phyloP scores from a whole-genome alignment of 2,329 filamentous ascomycete genomes.

The Helotiales sp. region DNA sequence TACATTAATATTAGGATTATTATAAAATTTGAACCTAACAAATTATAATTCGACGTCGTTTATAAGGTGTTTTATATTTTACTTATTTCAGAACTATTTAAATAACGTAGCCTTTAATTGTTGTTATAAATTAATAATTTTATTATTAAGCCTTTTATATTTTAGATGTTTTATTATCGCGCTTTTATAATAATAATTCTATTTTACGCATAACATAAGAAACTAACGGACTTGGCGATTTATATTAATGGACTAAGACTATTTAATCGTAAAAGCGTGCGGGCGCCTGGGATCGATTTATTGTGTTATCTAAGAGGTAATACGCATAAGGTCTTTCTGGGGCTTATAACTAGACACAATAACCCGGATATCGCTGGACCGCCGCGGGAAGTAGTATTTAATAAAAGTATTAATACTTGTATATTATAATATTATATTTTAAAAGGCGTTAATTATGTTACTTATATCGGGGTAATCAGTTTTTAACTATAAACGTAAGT shows the following conservation, averaged over 20 bases:
- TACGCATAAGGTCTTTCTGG: slow-evolving; percentile 28
- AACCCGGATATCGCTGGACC: slow-evolving; percentile 23
- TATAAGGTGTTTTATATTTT: slow-evolving; percentile 29
- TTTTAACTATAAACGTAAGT: not conserved
- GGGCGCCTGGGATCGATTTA: slow-evolving; percentile 30
- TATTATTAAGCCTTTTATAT: slow-evolving; percentile 20
- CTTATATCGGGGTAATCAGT: not conserved
- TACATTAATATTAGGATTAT: slow-evolving; percentile 20
- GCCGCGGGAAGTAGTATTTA: slow-evolving; percentile 26
- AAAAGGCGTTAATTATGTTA: not conserved
- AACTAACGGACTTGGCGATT: too few species aligned
- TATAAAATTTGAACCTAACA: slow-evolving; percentile 14
- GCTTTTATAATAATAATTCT: slow-evolving; percentile 26
- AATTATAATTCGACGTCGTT: slow-evolving; percentile 32
- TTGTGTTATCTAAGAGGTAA: slow-evolving; percentile 26
- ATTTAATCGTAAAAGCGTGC: slow-evolving; percentile 25
- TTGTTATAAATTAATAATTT: too few species aligned
- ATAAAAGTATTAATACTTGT: slow-evolving; percentile 27
- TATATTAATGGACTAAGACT: slow-evolving; percentile 32
- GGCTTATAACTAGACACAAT: slow-evolving; percentile 26
- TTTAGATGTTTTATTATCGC: slow-evolving; percentile 19
- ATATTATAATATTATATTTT: slow-evolving; percentile 29
- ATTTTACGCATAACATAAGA: slow-evolving; percentile 22
- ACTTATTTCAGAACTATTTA: slow-evolving; percentile 22
- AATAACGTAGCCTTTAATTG: slow-evolving; percentile 21